These are phyloP conservation scores for Thelonectria discophora DNA, from an alignment of 2,329 filamentous ascomycete species.

Conservation along the genomic window DNA sequence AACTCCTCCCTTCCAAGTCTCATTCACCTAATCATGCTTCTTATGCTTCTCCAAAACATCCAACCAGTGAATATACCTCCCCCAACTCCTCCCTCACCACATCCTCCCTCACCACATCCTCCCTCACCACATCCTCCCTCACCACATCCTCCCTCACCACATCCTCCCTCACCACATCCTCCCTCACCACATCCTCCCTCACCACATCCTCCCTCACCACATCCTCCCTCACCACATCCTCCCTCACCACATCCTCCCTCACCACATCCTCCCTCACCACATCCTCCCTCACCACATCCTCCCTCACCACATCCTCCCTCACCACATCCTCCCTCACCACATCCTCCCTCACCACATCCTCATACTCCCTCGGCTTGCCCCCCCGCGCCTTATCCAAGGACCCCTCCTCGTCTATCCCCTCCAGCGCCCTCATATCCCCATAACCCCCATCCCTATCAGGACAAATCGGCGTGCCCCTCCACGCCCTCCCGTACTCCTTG, in stretches of 20 bases:
- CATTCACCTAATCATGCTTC: neutral
- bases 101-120: neutral
- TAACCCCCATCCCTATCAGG: neutral
- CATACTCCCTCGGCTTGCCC: neutral
- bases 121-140: neutral
- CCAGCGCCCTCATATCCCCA: neutral
- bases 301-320: too few relatives aligned
- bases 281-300: neutral
- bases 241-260: neutral
- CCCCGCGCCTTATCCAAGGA: neutral
- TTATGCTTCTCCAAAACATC: neutral
- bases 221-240: neutral
- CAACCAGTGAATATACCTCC: neutral
- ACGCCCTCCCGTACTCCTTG: constrained; percentile 24
- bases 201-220: neutral
- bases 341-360: neutral
- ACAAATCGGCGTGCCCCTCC: constrained; percentile 12
- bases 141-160: neutral
- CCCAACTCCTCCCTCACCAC: neutral
- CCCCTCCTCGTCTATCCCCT: neutral
- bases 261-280: neutral
- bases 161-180: neutral
- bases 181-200: neutral
- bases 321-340: neutral
- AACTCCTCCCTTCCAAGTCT: too few relatives aligned